Evolutionary conservation across 169 alveolate species (phyloP), one percentile per base, ranked within the genome.

Genomic region (Cryptosporidium parvum): DNA sequence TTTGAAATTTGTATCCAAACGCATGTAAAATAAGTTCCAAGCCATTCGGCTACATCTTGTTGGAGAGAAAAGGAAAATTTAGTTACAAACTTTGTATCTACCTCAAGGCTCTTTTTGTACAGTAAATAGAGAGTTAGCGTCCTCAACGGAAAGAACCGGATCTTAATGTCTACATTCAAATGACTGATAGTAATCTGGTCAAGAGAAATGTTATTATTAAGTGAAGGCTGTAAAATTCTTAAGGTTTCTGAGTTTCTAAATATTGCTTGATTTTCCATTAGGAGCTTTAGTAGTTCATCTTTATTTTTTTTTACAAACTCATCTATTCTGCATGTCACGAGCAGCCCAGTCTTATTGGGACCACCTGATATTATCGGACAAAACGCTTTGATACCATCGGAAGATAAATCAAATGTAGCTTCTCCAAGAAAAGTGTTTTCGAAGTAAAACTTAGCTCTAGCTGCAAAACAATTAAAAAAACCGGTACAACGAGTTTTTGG

Each of bases 1-100:
- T 62, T 80, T 33, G 89, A 80, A 33, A 80, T 65, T 45, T 80
- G 89, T 31, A 80, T 67, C 89, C 89, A 80, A 10, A 80, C 69
- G 65, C 75, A 62, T 12, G 89, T 80, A 44, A 80, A 65, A 31
- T 80, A 80, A 5, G 89, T 80, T 6, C 89, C 89, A 37, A 80
- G 75, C 89, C 89, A 80, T 44, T 80, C 89, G 1, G 89, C 89
- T 21, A 80, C 89, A 48, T 80, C 89, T 39, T 80, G 89, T 48
- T 80, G 89, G 18, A 80, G 56, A 2, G 89, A 80, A 53, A 80
- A 80, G 8, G 89, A 75, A 62, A 80, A 80, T n/a, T 51, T 80
- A 6, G 89, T 80, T 10, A 80, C 35, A 62, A 80, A 80, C 56
- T 65, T 37, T 1, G 75, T 80, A 44, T 80, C 89, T 9, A 21